Base-by-base conservation (phyloP, 2,329 filamentous ascomycete species). In the Ceratocystiopsis sp. region DNA sequence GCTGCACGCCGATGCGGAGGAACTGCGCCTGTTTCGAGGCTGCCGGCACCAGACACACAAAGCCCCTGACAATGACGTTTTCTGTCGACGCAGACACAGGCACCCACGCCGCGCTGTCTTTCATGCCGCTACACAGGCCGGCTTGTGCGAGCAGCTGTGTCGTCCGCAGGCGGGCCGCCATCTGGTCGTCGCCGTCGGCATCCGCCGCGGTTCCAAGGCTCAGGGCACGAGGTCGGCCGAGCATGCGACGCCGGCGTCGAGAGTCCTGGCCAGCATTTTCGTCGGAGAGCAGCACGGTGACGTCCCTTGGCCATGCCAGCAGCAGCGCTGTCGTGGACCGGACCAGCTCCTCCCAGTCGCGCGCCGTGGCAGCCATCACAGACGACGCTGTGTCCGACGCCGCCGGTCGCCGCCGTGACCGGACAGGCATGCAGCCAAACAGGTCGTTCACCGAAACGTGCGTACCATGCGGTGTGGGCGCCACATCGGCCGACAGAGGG, bases 391-490 rank as follows among this genome's bases (percentile, higher is more conserved):
- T 8, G 5, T 29, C 25, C 6, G 25, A 7, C 25, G 5, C 25
- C 25, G 25, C 10, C 2, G 73, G 73, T 48, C 86, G 73, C 52
- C 86, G 82, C 56, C 91, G 93, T 21, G 93, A 79, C 14, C 89
- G 77, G 13, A 95, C 89, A 0, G 89, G 86, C 74, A 95, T 84
- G 46, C 78, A 81, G 0, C 87, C 86, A 59, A 95, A 96, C 1
- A 95, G 64, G 56, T 94, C 79, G 44, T 78, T 74, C 7, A 93
- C 80, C 0, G 69, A 70, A 2, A 89, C 76, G 25, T 75, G 72
- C 0, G 87, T 94, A 5, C 89, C 89, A 61, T 84, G 75, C 17
- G 64, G 57, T 0, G n/a, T 2, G 44, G 68, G 70, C 34, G 60
- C 62, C 10, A 68, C 70, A 35, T 60, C 63, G 10, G 66, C 52